Conservation (phyloP, 495 filamentous ascomycete species). For the Neurospora sp. region DNA sequence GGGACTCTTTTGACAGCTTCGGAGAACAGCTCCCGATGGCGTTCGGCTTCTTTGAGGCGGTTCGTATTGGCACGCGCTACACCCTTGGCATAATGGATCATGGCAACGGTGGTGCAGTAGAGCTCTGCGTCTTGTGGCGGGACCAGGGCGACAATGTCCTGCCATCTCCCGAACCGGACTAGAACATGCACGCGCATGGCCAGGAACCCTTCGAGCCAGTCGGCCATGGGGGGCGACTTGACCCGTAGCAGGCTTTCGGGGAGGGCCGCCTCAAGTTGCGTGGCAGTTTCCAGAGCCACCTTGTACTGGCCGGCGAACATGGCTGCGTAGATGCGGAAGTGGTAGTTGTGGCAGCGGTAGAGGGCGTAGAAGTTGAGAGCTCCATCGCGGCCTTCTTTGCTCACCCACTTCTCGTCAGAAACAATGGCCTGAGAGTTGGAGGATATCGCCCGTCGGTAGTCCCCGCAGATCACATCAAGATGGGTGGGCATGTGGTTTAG, state of each 20-base stretch:
- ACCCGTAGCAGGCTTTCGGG: conserved; percentile 51
- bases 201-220: conserved; percentile 60
- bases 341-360: conserved; percentile 56
- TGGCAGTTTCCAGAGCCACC: conserved; percentile 45
- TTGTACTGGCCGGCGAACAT: conserved; percentile 55
- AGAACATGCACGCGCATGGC: conserved; percentile 52
- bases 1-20: conserved; percentile 37
- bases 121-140: conserved; percentile 41
- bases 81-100: conserved; percentile 55
- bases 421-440: conserved; percentile 54
- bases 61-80: conserved; percentile 50
- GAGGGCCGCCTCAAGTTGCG: conserved; percentile 41
- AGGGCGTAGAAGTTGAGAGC: conserved; percentile 56
- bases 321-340: conserved; percentile 60
- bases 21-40: conserved; percentile 34
- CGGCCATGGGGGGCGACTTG: conserved; percentile 57
- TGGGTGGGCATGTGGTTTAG: conserved; percentile 67
- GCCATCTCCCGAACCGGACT: conserved; percentile 57
- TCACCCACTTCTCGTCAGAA: conserved; percentile 51
- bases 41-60: conserved; percentile 35
- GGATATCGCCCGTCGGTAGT: conserved; percentile 50
- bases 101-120: conserved; percentile 53
- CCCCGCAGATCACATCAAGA: conserved; percentile 56
- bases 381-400: conserved; percentile 22
- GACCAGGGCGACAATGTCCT: conserved; percentile 41